Percentiles rank a stretch among this genome's conserved stretches.
Evolutionary conservation across 495 filamentous ascomycete genomes (phyloP).

Genomic region (Trichoderma virens): DNA sequence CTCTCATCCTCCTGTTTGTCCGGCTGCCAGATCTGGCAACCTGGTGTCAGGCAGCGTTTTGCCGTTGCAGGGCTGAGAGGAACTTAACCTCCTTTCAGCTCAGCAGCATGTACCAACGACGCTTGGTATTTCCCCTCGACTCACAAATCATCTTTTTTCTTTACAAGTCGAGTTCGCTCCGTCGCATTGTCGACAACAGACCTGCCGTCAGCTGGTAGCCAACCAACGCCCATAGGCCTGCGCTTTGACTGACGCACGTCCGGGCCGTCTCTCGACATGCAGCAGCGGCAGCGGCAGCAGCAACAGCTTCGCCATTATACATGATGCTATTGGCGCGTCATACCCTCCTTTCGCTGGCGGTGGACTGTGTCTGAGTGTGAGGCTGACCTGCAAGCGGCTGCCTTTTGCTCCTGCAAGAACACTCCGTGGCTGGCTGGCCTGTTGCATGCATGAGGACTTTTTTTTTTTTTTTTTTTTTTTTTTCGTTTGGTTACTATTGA

Average conservation of each 20-base stretch:
- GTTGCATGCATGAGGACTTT: background rate
- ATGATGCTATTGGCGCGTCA: background rate
- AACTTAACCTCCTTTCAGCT: background rate
- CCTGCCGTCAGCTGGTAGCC: background rate
- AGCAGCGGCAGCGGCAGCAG: background rate
- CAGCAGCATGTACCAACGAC: background rate
- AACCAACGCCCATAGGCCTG: background rate
- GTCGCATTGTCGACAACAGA: background rate
- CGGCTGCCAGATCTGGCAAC: constrained; percentile 1
- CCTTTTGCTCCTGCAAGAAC: background rate
- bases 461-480: too few relatives aligned
- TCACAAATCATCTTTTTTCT: constrained; percentile 1
- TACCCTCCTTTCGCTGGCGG: background rate
- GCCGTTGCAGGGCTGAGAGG: constrained; percentile 3
- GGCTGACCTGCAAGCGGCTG: constrained; percentile 1
- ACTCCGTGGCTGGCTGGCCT: constrained; percentile 1
- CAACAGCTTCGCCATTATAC: background rate
- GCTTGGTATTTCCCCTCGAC: background rate
- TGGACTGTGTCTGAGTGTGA: background rate
- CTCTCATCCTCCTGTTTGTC: background rate
- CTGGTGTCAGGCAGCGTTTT: background rate
- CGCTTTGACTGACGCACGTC: background rate
- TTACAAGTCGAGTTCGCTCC: background rate
- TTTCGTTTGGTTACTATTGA: background rate
- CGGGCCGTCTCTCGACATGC: background rate